Base-by-base conservation (phyloP, 768 basidiomycete species). In the Tephrocybe sp. region DNA sequence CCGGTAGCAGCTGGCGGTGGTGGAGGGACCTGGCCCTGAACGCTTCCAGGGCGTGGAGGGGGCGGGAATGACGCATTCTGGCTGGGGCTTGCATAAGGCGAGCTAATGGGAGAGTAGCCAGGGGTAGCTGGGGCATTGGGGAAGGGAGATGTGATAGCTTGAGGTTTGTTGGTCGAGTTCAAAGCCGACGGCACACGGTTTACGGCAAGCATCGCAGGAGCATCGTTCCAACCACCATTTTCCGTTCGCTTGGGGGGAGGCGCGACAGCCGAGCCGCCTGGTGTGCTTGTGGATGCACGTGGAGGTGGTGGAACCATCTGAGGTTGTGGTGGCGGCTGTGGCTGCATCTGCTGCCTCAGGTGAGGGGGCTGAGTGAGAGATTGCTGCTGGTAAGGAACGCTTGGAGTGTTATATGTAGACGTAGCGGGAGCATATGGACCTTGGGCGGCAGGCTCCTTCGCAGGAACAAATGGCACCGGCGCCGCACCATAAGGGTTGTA, bases 171-270 rank as follows among this genome's bases (percentile, higher is more conserved):
- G n/a, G n/a, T 67, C 9, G 71, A 55, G 48, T 65, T 76, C 26
- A 74, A 60, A 5, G 77, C 68, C 17, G 77, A 74, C 1, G 87
- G 81, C 1, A 73, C 72, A 20, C 85, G 83, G 36, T 77, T 66
- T 14, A 77, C 65, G 8, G 71, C 63, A 13, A 72, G 57, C 11
- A 82, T 55, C 5, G 73, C 63, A 0, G 92, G 93, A 0, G 92
- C 84, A 67, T 98, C 95, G 60, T 98, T 98, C 93, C 94, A 98
- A 0, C 92, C 92, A 13, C 85, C 81, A 23, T 84, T 84, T 44
- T 87, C 87, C 23, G 72, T 71, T 38, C 84, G 81, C 26, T 83
- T 84, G 3, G 83, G 79, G 1, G 87, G 80, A 1, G 81, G 68
- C 40, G 76, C 72, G 1, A 61, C 50, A 2, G 55, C 64, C 8